Base-by-base conservation (phyloP, 106 monocot genomes). In the Chionographis japonica region DNA sequence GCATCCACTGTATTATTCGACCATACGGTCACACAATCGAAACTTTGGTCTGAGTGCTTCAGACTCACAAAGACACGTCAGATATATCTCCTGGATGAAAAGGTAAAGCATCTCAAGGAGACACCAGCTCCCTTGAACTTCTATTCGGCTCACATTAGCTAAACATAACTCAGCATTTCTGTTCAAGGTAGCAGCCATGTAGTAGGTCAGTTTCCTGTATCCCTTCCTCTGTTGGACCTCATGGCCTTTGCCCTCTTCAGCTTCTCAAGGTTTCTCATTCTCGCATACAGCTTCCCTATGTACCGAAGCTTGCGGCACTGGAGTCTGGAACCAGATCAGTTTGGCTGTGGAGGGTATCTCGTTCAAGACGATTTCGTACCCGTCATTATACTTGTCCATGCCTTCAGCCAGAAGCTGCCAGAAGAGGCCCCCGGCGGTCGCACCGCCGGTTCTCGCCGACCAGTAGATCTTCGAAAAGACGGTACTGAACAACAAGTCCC, bases 401-500 rank as follows among this genome's bases (percentile, higher is more conserved):
- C 77, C 76, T 42, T 60, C 56, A 50, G 67, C 37, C 39, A 82
- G 42, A 10, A 82, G 72, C 63, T 76, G 81, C 81, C 81, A 82
- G 63, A 82, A 82, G n/a, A 82, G 62, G 14, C 72, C 72, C 41
- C 81, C 81, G 20, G 77, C 72, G 16, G 77, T 53, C 19, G 77
- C 61, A 35, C 81, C 81, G 12, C 81, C 73, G 37, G 18, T 61
- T 62, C 81, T 72, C n/a, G 77, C 81, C 14, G 81, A 82, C 68
- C 53, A 68, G 53, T 72, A 82, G 43, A 76, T 77, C 52, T 76
- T 76, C 12, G 72, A 40, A 56, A 73, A 82, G 27, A 77, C 77
- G 35, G 60, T 50, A 41, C 16, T 37, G 73, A 77, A 92, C n/a
- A 92, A 17, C 0, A 65, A 58, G 46, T 97, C 92, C 55, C 92